Evolutionary conservation across 2,329 filamentous ascomycete species (phyloP).

Genomic region (Nakataea oryzae): DNA sequence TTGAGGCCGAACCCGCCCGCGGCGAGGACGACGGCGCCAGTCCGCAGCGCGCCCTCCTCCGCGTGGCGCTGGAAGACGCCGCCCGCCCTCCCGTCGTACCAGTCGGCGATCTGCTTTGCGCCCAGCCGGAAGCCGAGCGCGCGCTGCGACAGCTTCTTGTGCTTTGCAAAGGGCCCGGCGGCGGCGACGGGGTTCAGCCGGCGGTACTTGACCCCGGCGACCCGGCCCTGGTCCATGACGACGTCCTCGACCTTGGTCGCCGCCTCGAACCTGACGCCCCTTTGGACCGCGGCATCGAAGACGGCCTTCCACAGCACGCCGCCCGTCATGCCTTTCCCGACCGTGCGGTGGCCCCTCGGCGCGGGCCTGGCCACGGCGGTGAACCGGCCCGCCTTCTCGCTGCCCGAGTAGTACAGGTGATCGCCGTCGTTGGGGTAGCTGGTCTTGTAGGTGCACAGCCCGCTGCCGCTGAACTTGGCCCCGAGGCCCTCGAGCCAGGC

Average conservation of each 20-base stretch:
- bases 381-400: conserved; percentile 5
- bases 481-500: conserved; percentile 9
- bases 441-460: conserved; percentile 8
- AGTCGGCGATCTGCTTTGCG: background rate
- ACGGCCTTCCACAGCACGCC: conserved; percentile 4
- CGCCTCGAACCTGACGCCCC: conserved; percentile 4
- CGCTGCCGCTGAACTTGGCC: conserved; percentile 4
- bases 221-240: conserved; percentile 1
- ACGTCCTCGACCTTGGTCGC: conserved; percentile 3
- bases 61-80: background rate
- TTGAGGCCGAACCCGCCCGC: conserved; percentile 8
- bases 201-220: conserved; percentile 1
- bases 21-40: conserved; percentile 5
- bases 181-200: background rate
- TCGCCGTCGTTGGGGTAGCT: conserved; percentile 7
- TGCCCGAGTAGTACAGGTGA: conserved; percentile 7
- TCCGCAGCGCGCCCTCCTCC: background rate
- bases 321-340: conserved; percentile 2
- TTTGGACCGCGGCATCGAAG: background rate
- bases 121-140: background rate
- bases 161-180: background rate
- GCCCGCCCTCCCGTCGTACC: background rate
- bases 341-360: conserved; percentile 3
- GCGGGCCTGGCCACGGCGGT: conserved; percentile 4
- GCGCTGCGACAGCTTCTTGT: background rate